These are phyloP conservation scores for Acanthamoeba divionensis DNA, from an alignment of 208 protist species.

Conservation along the genomic window DNA sequence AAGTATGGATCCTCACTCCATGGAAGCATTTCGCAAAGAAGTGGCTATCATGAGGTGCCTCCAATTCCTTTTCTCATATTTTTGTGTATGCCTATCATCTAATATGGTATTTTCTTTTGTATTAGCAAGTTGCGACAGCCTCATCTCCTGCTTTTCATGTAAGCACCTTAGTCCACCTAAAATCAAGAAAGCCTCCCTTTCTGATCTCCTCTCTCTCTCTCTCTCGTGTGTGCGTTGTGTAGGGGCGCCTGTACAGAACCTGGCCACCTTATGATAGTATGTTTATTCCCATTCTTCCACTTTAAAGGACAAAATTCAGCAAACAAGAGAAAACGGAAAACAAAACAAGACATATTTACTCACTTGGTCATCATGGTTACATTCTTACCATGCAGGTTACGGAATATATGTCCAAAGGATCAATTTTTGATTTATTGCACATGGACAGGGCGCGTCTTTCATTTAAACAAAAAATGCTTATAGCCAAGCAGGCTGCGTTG, in stretches of 20 bases:
- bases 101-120: not conserved
- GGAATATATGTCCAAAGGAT: constrained; percentile 2
- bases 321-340: too few species aligned
- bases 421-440: not conserved
- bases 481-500: constrained; percentile 36
- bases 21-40: not conserved
- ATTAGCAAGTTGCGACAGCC: constrained; percentile 23
- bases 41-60: constrained; percentile 23
- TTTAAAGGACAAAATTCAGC: too few species aligned
- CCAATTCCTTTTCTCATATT: not conserved
- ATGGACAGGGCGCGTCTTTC: not conserved
- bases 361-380: too few species aligned
- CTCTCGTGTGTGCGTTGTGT: not conserved
- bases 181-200: not conserved
- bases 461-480: constrained; percentile 38
- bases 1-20: not conserved
- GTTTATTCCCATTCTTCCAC: not conserved
- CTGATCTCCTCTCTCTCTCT: not conserved
- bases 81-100: not conserved
- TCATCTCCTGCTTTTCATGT: constrained; percentile 30
- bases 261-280: constrained; percentile 3
- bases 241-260: constrained; percentile 39
- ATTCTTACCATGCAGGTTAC: not conserved
- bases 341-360: too few species aligned
- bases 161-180: too few species aligned